Base-by-base conservation (phyloP, 2,329 filamentous ascomycete species). In the Neurospora sp. region DNA sequence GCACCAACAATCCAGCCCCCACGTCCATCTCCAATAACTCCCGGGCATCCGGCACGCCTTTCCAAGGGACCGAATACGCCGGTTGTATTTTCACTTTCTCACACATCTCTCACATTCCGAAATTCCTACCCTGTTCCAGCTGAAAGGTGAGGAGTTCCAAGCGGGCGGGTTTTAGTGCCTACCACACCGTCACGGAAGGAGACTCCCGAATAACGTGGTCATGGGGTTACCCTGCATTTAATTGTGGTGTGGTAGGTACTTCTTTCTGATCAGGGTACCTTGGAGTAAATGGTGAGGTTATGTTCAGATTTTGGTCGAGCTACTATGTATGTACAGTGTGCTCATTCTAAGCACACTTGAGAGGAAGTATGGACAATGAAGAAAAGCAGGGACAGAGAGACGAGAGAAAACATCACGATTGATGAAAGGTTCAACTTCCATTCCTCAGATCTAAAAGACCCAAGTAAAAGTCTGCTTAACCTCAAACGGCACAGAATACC, bases 391-490 rank as follows among this genome's bases (percentile, higher is more conserved):
- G 12, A 52, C 0, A 12, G 43, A 46, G 10, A 46, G 28, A 28
- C n/a, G 19, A 33, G 33, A 33, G 28, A 28, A 4, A 4, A 28
- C 28, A 28, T 28, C 3, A 4, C 28, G 4, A 28, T 28, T 28
- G 28, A 4, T 1, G 28, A 28, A 23, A 33, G 33, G 33, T 33
- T 33, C 33, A 33, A 33, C 1, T 36, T 36, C 33, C 33, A 36
- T n/a, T n/a, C n/a, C 33, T 36, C 33, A 33, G 33, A 43, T 19
- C 41, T 46, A 89, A 73, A 89, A 89, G 8, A 88, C 81, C 89
- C 89, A 91, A 33, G 85, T 88, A 76, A 91, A 91, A 5, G 87
- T 86, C 75, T 90, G 85, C 75, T 85, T 81, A 52, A 91, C 88
- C 68, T 87, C 83, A 72, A 91, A 90, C 15, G 80, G 70, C 28